Conservation (phyloP, 495 filamentous ascomycete genomes). For the Diplogelasinospora grovesii region DNA sequence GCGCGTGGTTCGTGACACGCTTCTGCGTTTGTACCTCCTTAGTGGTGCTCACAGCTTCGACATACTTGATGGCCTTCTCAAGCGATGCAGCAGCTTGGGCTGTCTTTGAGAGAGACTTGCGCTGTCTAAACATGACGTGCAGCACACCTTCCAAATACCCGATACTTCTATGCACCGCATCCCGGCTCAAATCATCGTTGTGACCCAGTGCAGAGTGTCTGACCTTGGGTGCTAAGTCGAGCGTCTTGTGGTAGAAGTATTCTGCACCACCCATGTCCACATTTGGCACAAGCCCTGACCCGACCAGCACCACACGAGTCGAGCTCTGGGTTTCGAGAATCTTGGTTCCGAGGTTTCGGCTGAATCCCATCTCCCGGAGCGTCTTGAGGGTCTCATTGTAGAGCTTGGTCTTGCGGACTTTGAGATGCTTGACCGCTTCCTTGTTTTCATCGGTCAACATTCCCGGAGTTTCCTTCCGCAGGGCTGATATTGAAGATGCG, state of each 20-base stretch:
- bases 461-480: conserved; percentile 74
- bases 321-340: conserved; percentile 65
- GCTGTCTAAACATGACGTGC: conserved; percentile 60
- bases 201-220: conserved; percentile 60
- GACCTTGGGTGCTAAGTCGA: conserved; percentile 63
- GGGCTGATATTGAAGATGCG: conserved; percentile 56
- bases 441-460: conserved; percentile 77
- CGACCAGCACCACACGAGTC: conserved; percentile 55
- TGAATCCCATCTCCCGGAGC: conserved; percentile 81
- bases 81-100: conserved; percentile 18
- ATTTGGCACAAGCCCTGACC: conserved; percentile 19
- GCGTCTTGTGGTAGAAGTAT: conserved; percentile 67
- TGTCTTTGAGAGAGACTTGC: conserved; percentile 38
- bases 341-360: conserved; percentile 64
- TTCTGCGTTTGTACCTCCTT: conserved; percentile 12
- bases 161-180: conserved; percentile 68
- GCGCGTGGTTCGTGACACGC: conserved; percentile 21
- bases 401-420: conserved; percentile 81
- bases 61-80: conserved; percentile 9
- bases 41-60: conserved; percentile 15
- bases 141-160: conserved; percentile 80
- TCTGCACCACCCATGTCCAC: conserved; percentile 43
- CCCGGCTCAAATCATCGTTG: conserved; percentile 73
- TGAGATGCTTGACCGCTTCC: conserved; percentile 73
- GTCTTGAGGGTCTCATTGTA: conserved; percentile 80